phyloP scores from a whole-genome alignment of 805 yeast species.

The Tetrapisispora namnaoensis region DNA sequence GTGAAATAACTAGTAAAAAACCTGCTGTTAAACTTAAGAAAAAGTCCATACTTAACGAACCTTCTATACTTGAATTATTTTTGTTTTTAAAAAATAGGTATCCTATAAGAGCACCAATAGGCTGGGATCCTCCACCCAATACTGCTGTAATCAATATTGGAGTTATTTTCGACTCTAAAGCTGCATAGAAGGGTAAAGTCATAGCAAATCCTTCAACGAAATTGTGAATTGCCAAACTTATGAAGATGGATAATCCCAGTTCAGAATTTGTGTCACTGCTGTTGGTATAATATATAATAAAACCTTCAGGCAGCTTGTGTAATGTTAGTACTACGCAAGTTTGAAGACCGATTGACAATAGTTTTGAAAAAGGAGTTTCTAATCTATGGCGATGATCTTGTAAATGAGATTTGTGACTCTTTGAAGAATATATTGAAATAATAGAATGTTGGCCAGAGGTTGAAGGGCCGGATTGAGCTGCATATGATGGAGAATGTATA shows the following conservation, averaged over 20 bases:
- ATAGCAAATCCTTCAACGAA: constrained; percentile 90
- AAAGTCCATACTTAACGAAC: constrained; percentile 25
- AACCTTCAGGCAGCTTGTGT: constrained; percentile 94
- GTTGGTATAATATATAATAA: constrained; percentile 69
- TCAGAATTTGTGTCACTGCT: constrained; percentile 24
- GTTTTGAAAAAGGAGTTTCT: constrained; percentile 62
- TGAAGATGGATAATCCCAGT: constrained; percentile 70
- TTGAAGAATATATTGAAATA: constrained; percentile 12
- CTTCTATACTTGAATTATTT: constrained; percentile 29
- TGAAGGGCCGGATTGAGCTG: not conserved
- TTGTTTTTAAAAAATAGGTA: constrained; percentile 37
- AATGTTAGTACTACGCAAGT: constrained; percentile 79
- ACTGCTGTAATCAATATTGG: constrained; percentile 59
- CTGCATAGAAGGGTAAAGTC: constrained; percentile 81
- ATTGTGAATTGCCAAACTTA: constrained; percentile 82
- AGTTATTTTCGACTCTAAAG: constrained; percentile 48
- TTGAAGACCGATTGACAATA: constrained; percentile 83
- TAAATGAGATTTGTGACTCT: constrained; percentile 27
- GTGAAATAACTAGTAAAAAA: constrained; percentile 66
- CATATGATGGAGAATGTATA: not conserved
- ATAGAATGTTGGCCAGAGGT: not conserved
- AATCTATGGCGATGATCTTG: constrained; percentile 64
- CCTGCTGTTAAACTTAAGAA: constrained; percentile 74
- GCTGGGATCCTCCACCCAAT: constrained; percentile 80
- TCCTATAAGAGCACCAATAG: constrained; percentile 78